Base-by-base conservation (phyloP, 106 monocot genomes). In the Posidonia australis region DNA sequence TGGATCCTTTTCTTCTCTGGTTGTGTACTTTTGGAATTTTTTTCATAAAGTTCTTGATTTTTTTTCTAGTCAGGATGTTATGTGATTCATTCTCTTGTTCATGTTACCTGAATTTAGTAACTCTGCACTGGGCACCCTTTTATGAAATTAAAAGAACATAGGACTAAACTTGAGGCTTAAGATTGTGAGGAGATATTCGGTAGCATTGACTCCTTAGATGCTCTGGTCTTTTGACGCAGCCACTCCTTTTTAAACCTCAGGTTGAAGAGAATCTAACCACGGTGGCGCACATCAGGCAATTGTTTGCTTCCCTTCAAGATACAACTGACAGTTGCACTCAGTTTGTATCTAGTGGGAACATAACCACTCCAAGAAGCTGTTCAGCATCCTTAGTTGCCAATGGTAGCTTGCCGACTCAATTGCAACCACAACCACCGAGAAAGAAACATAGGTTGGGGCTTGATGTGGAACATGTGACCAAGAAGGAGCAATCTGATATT, bases 251-350 rank as follows among this genome's bases (percentile, higher is more conserved):
- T 53, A 19, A 32, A 53, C 18, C n/a, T 65, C 64, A 80, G 80
- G 67, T 80, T 42, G 11, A 42, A 48, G 86, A 86, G 62, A 78
- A 86, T 65, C 29, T 44, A 30, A 62, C 29, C 2, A 44, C 62
- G 60, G 86, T 81, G 65, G 21, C 67, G 58, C 52, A 65, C 31
- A 63, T 90, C 10, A 78, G 70, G 60, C 73, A 80, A 30, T 51
- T 74, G 36, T 86, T 90, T 44, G 44, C 29, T 62, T 36, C 28
- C 16, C 68, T 74, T 68, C 70, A 74, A 32, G 66, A 65, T 69
- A 14, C 14, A 58, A 30, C n/a, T 58, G 69, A 18, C 19, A 48
- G 59, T 31, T 29, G 46, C 25, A 67, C 5, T 70, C 41, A 67
- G 36, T 54, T 25, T 47, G 23, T 43, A 5, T 29, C 58, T 25